phyloP scores from a whole-genome alignment of 2,329 filamentous ascomycete species.

The Chrysosporium keratinophilum region DNA sequence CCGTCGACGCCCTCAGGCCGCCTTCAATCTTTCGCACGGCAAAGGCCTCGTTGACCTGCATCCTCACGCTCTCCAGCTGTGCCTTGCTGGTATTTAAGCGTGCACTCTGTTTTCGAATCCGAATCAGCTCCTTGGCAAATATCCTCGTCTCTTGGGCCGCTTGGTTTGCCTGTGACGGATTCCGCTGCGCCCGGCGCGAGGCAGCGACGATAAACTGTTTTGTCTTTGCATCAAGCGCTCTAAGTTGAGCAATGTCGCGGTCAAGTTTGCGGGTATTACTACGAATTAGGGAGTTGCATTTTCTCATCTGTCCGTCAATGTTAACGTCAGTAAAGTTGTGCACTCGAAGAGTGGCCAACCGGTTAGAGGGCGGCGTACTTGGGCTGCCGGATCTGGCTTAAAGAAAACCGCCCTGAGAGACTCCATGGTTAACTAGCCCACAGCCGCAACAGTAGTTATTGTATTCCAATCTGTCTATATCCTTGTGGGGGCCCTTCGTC shows the following conservation, averaged over 20 bases:
- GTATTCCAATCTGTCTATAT: neutral
- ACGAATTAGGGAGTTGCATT: constrained; percentile 86
- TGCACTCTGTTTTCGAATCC: constrained; percentile 62
- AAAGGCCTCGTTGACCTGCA: constrained; percentile 97
- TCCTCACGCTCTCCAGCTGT: constrained; percentile 82
- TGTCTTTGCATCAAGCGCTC: constrained; percentile 70
- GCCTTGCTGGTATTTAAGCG: constrained; percentile 80
- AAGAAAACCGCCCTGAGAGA: constrained; percentile 75
- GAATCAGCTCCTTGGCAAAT: constrained; percentile 79
- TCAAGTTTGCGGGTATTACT: constrained; percentile 88
- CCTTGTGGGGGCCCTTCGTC: neutral
- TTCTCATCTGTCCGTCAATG: constrained; percentile 58
- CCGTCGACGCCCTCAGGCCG: constrained; percentile 71
- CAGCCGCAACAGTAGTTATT: neutral
- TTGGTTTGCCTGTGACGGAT: constrained; percentile 67
- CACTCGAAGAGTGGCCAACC: constrained; percentile 12
- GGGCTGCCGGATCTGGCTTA: constrained; percentile 83
- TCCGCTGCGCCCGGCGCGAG: constrained; percentile 67
- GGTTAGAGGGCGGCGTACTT: constrained; percentile 48
- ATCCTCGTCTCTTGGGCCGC: constrained; percentile 72
- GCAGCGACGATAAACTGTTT: constrained; percentile 75
- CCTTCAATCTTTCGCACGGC: constrained; percentile 92
- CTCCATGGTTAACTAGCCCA: constrained; percentile 57
- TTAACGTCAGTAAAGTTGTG: neutral
- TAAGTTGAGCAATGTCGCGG: constrained; percentile 74